A percentile compares a stretch with the other conserved stretches of the same genome.
These are phyloP conservation scores for Auricularia auricula-judae DNA, from an alignment of 768 basidiomycete genomes.

Conservation along the genomic window DNA sequence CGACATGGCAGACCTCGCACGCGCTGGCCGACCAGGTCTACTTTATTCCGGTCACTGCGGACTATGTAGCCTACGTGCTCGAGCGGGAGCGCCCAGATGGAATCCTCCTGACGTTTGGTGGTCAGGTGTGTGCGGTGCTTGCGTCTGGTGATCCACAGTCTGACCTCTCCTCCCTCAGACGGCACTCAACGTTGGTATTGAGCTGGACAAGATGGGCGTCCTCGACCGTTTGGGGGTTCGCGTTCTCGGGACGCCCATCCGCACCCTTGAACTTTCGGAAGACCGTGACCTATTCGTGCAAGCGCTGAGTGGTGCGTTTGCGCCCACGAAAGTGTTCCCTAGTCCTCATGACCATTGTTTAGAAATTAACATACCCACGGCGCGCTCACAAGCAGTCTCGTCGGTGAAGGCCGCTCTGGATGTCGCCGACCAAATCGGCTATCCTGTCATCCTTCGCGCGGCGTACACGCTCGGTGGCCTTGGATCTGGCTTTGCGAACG, in stretches of 20 bases:
- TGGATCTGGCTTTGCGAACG: conserved; percentile 94
- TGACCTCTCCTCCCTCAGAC: conserved; percentile 23
- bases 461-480: conserved; percentile 98
- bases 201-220: conserved; percentile 92
- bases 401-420: conserved; percentile 84
- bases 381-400: conserved; percentile 94
- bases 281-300: conserved; percentile 93
- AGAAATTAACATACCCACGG: conserved; percentile 97
- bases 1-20: conserved; percentile 98
- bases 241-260: conserved; percentile 91
- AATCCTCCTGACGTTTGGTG: conserved; percentile 94
- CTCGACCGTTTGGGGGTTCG: conserved; percentile 85
- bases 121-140: conserved; percentile 35
- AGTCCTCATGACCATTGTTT: conserved; percentile 3
- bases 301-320: conserved; percentile 76
- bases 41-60: conserved; percentile 90
- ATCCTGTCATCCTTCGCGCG: conserved; percentile 93
- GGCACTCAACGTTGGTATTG: conserved; percentile 95
- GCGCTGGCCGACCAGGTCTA: conserved; percentile 95
- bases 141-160: neutral
- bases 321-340: neutral
- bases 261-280: conserved; percentile 92
- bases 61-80: conserved; percentile 97
- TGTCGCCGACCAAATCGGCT: conserved; percentile 86
- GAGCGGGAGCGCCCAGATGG: conserved; percentile 98